Evolutionary conservation across 1,139 yeast species (phyloP).

Genomic region (Sugiyamaella xylanicola): DNA sequence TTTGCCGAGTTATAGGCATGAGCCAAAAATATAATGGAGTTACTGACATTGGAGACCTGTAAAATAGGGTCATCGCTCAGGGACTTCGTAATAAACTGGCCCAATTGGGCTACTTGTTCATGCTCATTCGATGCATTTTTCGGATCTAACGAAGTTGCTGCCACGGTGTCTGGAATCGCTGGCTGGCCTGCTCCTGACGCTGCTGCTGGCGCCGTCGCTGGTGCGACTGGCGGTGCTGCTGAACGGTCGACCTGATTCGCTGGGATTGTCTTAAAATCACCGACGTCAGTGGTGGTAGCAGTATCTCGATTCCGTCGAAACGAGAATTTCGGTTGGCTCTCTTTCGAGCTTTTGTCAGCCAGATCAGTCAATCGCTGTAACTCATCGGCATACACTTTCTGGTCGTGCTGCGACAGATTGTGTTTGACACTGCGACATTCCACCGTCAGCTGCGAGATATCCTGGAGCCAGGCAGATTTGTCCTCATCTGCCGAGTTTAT

Average conservation of each 20-base stretch:
- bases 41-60: slow-evolving; percentile 19
- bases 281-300: neutral
- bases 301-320: slow-evolving; percentile 20
- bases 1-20: slow-evolving; percentile 22
- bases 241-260: no score
- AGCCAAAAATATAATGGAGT: slow-evolving; percentile 22
- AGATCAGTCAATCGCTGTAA: slow-evolving; percentile 24
- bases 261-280: neutral
- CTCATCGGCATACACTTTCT: slow-evolving; percentile 29
- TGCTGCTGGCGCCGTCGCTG: slow-evolving; percentile 1
- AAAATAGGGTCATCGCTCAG: slow-evolving; percentile 8
- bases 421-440: slow-evolving; percentile 28
- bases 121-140: no score
- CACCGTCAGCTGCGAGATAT: slow-evolving; percentile 24
- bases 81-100: neutral
- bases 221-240: slow-evolving; percentile 2
- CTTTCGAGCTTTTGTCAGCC: slow-evolving; percentile 19
- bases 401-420: slow-evolving; percentile 31
- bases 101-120: no score
- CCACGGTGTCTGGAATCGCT: no score
- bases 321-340: slow-evolving; percentile 26
- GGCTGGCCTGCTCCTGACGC: no score
- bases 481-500: slow-evolving; percentile 25
- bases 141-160: no score
- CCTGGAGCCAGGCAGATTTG: slow-evolving; percentile 20